phyloP scores from a whole-genome alignment of 2,329 filamentous ascomycete genomes.

The Aphanocladium album region DNA sequence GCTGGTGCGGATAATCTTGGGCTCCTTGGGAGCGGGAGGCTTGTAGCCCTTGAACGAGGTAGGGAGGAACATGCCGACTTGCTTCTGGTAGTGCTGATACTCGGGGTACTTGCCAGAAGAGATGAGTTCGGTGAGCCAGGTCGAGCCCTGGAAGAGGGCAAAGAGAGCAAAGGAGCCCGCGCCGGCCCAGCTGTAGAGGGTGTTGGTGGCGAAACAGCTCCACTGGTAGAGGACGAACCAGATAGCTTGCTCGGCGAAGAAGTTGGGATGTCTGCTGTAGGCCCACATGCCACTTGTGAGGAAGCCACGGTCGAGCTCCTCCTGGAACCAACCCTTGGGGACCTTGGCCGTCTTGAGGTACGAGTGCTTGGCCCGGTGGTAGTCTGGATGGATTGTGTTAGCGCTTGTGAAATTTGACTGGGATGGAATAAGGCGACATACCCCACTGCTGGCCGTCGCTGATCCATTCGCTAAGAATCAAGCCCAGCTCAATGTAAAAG shows the following conservation, averaged over 20 bases:
- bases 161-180: slow-evolving; percentile 66
- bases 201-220: slow-evolving; percentile 69
- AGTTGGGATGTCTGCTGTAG: slow-evolving; percentile 90
- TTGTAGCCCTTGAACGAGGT: slow-evolving; percentile 41
- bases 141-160: slow-evolving; percentile 82
- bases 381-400: slow-evolving; percentile 45
- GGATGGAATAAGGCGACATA: slow-evolving; percentile 31
- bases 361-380: slow-evolving; percentile 71
- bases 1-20: slow-evolving; percentile 47
- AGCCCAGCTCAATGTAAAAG: slow-evolving; percentile 38
- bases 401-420: not conserved
- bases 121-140: slow-evolving; percentile 79
- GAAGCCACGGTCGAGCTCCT: slow-evolving; percentile 87
- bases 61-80: slow-evolving; percentile 81
- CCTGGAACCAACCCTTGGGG: slow-evolving; percentile 57
- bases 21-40: slow-evolving; percentile 27
- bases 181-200: slow-evolving; percentile 72
- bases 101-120: slow-evolving; percentile 80
- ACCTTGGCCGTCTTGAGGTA: slow-evolving; percentile 72
- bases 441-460: slow-evolving; percentile 93
- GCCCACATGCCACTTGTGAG: slow-evolving; percentile 78
- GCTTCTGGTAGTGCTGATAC: slow-evolving; percentile 76
- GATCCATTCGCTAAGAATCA: slow-evolving; percentile 66
- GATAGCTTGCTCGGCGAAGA: slow-evolving; percentile 83
- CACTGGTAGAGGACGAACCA: slow-evolving; percentile 89